A percentile compares a stretch with the other conserved stretches of the same genome.
These are phyloP conservation scores for Fusarium hainanense DNA, from an alignment of 2,329 filamentous ascomycete species.

Conservation along the genomic window DNA sequence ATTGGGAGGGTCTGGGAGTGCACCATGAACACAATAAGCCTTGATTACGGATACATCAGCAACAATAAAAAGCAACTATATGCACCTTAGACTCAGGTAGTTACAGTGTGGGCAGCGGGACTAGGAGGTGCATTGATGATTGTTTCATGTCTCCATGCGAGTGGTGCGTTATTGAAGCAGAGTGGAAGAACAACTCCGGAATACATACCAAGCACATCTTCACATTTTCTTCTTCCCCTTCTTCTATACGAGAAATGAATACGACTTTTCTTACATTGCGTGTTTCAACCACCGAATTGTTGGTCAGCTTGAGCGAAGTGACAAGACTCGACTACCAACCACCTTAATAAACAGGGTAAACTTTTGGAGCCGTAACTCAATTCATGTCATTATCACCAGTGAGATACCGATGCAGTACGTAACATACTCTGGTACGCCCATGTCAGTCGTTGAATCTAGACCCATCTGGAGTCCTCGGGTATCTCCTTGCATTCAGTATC, in stretches of 20 bases:
- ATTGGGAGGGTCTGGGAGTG: not conserved
- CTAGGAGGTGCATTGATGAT: not conserved
- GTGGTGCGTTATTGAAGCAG: not conserved
- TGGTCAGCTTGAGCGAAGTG: not conserved
- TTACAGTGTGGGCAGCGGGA: not conserved
- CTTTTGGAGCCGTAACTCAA: not conserved
- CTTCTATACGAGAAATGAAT: not conserved
- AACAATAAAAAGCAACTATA: conserved; percentile 9
- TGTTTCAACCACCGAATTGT: not conserved
- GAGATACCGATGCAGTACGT: not conserved
- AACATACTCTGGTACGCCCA: not conserved
- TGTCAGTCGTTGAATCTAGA: conserved; percentile 1
- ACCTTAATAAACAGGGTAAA: not conserved
- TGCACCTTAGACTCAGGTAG: not conserved
- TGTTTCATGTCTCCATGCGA: not conserved
- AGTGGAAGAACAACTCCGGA: not conserved
- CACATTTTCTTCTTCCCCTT: not conserved
- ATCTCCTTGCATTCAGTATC: conserved; percentile 1
- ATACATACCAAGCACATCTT: not conserved
- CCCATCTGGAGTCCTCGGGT: conserved; percentile 5
- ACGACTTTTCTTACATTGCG: not conserved
- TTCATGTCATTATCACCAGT: not conserved
- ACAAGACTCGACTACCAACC: not conserved
- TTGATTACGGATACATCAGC: not conserved
- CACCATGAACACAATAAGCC: not conserved